Evolutionary conservation across 805 yeast species (phyloP).

Genomic region (Saccharomyces jurei): DNA sequence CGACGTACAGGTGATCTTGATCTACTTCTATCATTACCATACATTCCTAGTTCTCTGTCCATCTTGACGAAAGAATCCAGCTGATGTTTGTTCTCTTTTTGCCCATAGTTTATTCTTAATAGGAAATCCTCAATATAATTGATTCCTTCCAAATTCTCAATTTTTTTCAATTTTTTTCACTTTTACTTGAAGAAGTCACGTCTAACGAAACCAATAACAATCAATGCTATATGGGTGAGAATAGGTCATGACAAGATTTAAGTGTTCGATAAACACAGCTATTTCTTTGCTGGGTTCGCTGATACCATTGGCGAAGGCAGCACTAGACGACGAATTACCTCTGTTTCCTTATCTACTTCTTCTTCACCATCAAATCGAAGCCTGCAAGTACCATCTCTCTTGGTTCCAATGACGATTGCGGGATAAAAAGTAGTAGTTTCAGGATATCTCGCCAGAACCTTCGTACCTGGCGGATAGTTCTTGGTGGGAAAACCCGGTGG

Average conservation of each 20-base stretch:
- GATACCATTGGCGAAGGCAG: conserved; percentile 53
- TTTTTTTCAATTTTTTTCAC: background rate
- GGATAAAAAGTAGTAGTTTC: conserved; percentile 96
- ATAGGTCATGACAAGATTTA: background rate
- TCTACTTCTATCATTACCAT: conserved; percentile 6
- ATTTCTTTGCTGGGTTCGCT: conserved; percentile 18
- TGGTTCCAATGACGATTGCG: conserved; percentile 78
- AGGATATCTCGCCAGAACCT: conserved; percentile 89
- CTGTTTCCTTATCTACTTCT: conserved; percentile 91
- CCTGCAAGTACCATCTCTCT: conserved; percentile 66
- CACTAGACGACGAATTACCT: conserved; percentile 78
- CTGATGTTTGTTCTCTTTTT: background rate
- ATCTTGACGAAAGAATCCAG: background rate
- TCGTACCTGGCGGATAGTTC: conserved; percentile 64
- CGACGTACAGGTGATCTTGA: conserved; percentile 19
- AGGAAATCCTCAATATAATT: background rate
- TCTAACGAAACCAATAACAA: background rate
- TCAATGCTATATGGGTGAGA: background rate
- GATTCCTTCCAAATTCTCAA: background rate
- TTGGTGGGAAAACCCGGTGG: conserved; percentile 43
- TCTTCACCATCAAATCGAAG: conserved; percentile 93
- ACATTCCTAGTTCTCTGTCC: background rate
- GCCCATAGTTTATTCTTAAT: background rate
- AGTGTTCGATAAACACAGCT: background rate
- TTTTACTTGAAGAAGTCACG: background rate